phyloP scores from a whole-genome alignment of 1,139 yeast genomes.

The Geotrichum aggregatum region DNA sequence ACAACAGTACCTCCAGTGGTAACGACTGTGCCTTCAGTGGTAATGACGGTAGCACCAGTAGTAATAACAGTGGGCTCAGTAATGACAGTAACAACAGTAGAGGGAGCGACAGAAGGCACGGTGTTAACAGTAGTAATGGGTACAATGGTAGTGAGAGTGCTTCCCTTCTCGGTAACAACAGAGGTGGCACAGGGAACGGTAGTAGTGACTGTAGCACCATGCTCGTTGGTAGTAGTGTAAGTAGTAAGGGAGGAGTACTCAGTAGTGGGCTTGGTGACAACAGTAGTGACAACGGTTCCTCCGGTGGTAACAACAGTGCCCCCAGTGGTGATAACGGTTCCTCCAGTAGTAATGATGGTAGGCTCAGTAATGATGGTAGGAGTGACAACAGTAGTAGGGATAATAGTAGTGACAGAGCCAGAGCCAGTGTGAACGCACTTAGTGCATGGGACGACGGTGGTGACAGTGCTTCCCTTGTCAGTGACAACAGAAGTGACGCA shows the following conservation, averaged over 20 bases:
- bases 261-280: background rate
- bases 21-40: no score
- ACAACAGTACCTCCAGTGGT: background rate
- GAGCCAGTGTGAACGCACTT: background rate
- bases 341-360: no score
- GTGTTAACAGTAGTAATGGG: no score
- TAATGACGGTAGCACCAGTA: no score
- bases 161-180: background rate
- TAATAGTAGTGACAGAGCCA: background rate
- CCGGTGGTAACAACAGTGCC: no score
- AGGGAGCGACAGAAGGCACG: background rate
- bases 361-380: no score
- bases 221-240: background rate
- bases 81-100: background rate
- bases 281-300: background rate
- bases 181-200: background rate
- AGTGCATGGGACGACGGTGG: background rate
- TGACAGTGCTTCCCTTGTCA: background rate
- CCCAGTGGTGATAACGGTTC: no score
- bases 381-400: background rate
- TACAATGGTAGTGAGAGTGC: background rate
- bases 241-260: no score
- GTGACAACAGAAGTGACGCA: background rate
- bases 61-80: no score
- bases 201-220: conserved; percentile 1